A percentile compares a stretch with the other conserved stretches of the same genome.
phyloP scores from a whole-genome alignment of 176 grass and related monocot species.

The Secale cereale region DNA sequence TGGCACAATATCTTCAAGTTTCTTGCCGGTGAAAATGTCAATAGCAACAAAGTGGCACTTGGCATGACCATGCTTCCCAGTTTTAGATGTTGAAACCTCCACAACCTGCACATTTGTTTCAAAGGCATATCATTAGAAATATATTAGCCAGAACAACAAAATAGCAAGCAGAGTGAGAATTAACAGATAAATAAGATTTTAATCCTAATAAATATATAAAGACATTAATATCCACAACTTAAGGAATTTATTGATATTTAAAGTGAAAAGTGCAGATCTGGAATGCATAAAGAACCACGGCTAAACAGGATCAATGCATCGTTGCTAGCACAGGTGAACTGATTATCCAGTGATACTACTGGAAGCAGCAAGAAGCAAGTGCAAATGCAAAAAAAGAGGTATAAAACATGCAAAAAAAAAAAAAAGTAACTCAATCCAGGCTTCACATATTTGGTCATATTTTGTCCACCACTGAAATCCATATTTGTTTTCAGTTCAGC shows the following conservation, averaged over 20 bases:
- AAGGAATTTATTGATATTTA: neutral
- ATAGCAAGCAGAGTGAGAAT: neutral
- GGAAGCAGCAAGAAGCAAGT: neutral
- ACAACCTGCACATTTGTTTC: constrained; percentile 36
- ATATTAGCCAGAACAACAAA: neutral
- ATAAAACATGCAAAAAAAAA: neutral
- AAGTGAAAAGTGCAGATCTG: neutral
- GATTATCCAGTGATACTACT: neutral
- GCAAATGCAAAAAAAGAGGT: neutral
- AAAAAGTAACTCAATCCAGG: neutral
- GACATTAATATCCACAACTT: neutral
- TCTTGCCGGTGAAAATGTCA: constrained; percentile 48
- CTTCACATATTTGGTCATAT: neutral
- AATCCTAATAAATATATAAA: neutral
- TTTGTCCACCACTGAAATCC: neutral
- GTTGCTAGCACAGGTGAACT: neutral
- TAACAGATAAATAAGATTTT: neutral
- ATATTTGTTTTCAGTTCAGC: neutral
- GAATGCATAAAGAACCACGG: neutral
- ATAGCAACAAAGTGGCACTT: constrained; percentile 62
- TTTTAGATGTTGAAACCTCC: constrained; percentile 59
- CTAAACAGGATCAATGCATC: neutral
- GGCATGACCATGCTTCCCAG: constrained; percentile 55
- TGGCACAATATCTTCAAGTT: constrained; percentile 60
- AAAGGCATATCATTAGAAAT: neutral